Evolutionary conservation across 495 filamentous ascomycete genomes (phyloP), one percentile per base, ranked within the genome.

Genomic region (Lindgomyces ingoldianus): DNA sequence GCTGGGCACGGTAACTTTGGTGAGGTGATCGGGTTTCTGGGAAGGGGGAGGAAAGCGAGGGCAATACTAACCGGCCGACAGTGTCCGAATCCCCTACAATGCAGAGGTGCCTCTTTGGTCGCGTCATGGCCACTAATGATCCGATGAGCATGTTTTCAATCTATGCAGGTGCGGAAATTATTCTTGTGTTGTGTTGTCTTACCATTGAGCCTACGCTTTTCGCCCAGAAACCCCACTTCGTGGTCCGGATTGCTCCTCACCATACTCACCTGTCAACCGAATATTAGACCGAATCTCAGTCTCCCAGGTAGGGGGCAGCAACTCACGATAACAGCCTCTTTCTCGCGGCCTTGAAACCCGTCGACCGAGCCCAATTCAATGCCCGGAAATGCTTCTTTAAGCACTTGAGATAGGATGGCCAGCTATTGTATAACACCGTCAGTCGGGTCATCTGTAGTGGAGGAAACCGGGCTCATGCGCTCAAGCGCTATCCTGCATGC

Each of bases 331-430:
- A 99, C 88, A 1, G 89, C 94, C 74, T 99, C 94, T 76, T 99
- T 98, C 77, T 99, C 94, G 12, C 94, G 83, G 39, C 94, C 94
- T 73, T 99, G 94, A 73, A 99, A 99, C 6, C 92, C 93, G 76
- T 99, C 94, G 2, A 99, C 91, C 68, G 89, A 96, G 25, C 94
- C 94, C 18, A 98, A 77, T 73, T 99, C 94, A 14, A 99, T 84
- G 2, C 86, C 91, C 0, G 87, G 88, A 65, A 89, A 96, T 45
- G 79, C 78, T 54, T 93, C 89, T 60, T 93, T 91, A 18, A 98
- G 80, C 61, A 81, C 74, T 42, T 85, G 82, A 1, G 91, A 83
- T 53, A 98, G 78, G 0, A 96, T 76, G 1, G 88, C 85, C 8
- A 96, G 80, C 84, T 88, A 65, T 57, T 36, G 30, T 21, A 65